These are phyloP conservation scores for Rheum nobile DNA, from an alignment of 148 eudicot genomes.

Conservation along the genomic window DNA sequence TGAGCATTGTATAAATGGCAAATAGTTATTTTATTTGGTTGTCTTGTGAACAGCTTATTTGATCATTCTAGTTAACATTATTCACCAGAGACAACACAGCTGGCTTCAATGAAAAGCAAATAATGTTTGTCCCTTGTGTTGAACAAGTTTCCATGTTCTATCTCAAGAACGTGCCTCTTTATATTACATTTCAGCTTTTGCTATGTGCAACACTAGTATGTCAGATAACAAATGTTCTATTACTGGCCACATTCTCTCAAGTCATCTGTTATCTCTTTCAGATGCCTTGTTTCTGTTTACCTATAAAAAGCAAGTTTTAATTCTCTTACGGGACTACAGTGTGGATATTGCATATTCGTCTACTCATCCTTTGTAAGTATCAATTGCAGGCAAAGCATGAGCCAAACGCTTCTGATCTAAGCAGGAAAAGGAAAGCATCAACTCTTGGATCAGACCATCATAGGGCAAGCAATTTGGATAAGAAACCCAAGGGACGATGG, in stretches of 20 bases:
- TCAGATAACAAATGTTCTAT: not conserved
- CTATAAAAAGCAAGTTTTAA: not conserved
- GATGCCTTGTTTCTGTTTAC: conserved; percentile 1
- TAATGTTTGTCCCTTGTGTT: not conserved
- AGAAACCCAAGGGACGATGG: conserved; percentile 36
- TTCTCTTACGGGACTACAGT: not conserved
- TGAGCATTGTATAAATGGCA: too few species aligned
- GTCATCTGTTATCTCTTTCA: not conserved
- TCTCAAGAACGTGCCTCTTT: not conserved
- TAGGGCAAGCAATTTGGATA: conserved; percentile 15
- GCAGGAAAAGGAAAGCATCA: conserved; percentile 38
- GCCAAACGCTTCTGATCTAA: conserved; percentile 22
- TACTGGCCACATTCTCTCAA: not conserved
- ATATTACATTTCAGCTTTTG: not conserved
- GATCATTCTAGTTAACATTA: too few species aligned
- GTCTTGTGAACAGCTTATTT: too few species aligned
- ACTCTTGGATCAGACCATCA: conserved; percentile 14
- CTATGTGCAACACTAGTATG: not conserved
- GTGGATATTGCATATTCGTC: conserved; percentile 10
- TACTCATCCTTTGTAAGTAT: conserved; percentile 11
- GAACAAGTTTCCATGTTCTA: not conserved
- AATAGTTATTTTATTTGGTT: too few species aligned
- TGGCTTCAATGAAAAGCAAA: not conserved
- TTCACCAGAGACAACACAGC: too few species aligned
- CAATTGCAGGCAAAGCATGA: conserved; percentile 45